Conservation (phyloP, 805 yeast species). For the Candida stauntonica region DNA sequence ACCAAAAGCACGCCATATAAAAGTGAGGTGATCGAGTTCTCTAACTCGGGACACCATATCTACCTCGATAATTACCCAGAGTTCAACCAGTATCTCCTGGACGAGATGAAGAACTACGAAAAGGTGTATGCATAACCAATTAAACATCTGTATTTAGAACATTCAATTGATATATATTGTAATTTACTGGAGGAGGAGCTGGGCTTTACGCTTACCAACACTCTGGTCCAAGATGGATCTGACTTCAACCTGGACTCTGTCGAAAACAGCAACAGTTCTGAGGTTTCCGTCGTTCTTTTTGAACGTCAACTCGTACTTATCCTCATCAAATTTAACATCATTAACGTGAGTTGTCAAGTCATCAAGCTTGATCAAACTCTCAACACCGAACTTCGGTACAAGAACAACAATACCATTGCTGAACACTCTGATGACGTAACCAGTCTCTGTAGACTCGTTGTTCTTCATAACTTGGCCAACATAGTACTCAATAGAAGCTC, state of each 20-base stretch:
- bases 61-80: constrained; percentile 58
- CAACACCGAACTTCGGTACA: constrained; percentile 95
- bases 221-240: constrained; percentile 77
- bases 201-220: constrained; percentile 91
- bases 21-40: constrained; percentile 38
- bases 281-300: constrained; percentile 39
- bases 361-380: constrained; percentile 83
- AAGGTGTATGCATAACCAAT: constrained; percentile 5
- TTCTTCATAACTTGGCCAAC: constrained; percentile 97
- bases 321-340: constrained; percentile 71
- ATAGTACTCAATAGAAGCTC: constrained; percentile 95
- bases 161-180: background rate
- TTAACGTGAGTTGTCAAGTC: constrained; percentile 60
- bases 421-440: constrained; percentile 87
- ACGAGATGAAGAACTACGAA: constrained; percentile 43
- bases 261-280: constrained; percentile 68
- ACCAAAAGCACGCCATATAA: constrained; percentile 18
- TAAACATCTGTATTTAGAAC: background rate
- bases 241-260: constrained; percentile 78
- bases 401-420: constrained; percentile 92
- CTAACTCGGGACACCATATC: constrained; percentile 72
- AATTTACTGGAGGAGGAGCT: constrained; percentile 42
- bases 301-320: constrained; percentile 63
- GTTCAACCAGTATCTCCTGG: constrained; percentile 48
- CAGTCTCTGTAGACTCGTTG: constrained; percentile 76